phyloP scores from a whole-genome alignment of 2,329 filamentous ascomycete genomes.

The Chrysoporthe puriensis region DNA sequence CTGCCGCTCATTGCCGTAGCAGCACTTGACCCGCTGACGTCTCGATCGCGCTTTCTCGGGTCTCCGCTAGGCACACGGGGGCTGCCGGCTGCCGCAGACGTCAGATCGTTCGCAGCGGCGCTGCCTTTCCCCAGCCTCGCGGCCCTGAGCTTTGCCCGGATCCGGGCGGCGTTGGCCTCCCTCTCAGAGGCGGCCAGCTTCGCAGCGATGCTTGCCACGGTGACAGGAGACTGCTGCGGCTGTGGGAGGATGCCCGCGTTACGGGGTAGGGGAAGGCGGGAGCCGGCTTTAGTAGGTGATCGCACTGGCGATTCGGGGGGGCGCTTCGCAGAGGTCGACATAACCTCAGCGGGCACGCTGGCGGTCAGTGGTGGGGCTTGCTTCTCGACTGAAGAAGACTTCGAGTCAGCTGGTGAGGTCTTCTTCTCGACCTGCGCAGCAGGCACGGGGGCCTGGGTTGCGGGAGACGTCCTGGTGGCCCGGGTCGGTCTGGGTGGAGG shows the following conservation, averaged over 20 bases:
- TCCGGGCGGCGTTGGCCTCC: slow-evolving; percentile 65
- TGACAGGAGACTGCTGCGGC: slow-evolving; percentile 59
- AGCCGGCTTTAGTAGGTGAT: slow-evolving; percentile 36
- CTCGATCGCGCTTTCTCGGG: slow-evolving; percentile 24
- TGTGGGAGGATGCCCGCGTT: slow-evolving; percentile 38
- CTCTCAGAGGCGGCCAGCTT: slow-evolving; percentile 67
- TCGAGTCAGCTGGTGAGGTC: slow-evolving; percentile 7
- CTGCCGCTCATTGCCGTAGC: slow-evolving; percentile 12
- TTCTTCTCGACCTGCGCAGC: not conserved
- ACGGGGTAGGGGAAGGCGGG: slow-evolving; percentile 42
- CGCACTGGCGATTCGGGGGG: slow-evolving; percentile 30
- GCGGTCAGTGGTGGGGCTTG: slow-evolving; percentile 30
- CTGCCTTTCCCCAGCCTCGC: slow-evolving; percentile 45
- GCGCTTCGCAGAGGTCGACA: slow-evolving; percentile 12
- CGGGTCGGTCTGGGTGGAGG: slow-evolving; percentile 23
- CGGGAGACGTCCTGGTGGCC: slow-evolving; percentile 16
- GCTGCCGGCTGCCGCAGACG: slow-evolving; percentile 26
- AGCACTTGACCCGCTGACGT: slow-evolving; percentile 14
- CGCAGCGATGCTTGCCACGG: slow-evolving; percentile 64
- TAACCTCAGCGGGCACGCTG: slow-evolving; percentile 7
- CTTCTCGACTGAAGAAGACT: slow-evolving; percentile 9
- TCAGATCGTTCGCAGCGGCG: not conserved
- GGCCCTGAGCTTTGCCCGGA: slow-evolving; percentile 64
- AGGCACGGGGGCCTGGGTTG: slow-evolving; percentile 1
- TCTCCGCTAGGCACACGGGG: slow-evolving; percentile 13